Base-by-base conservation (phyloP, 1,284 basidiomycete genomes). In the Coniophora puteana region DNA sequence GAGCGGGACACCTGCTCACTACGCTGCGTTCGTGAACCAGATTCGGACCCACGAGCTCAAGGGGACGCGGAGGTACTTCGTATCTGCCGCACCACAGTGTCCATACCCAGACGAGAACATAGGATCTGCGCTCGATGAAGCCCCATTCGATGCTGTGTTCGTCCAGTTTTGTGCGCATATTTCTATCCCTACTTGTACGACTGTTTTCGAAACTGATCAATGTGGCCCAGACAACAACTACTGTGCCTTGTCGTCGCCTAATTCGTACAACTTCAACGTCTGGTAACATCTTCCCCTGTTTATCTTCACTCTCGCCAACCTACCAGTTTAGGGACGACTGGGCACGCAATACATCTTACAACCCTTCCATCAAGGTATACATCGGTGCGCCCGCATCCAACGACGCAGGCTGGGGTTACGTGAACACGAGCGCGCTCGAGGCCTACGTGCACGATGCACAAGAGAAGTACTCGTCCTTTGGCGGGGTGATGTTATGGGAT, bases 401-500 rank as follows among this genome's bases (percentile, higher is more conserved):
- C 36, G 66, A 67, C 4, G 76, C 78, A 13, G 77, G 78, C 2
- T 65, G 67, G 14, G 78, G 79, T 5, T 81, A 76, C 53, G 68
- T 74, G 26, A 51, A 59, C 25, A 63, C 71, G 25, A 51, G 47
- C 18, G 75, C 69, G 4, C 59, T 83, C 29, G 66, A 62, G 24
- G 67, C 43, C 43, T 74, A 76, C 33, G 67, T 76, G 17, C 58
- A 60, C 12, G 55, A 69, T 44, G 80, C 76, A 68, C 72, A 78
- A 17, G 65, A 72, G 27, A 76, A 69, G 38, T 83, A 79, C 67
- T 76, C 80, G 6, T 79, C 76, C 2, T 83, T 83, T 49, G 80
- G 80, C 22, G 80, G 80, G 13, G 73, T 82, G 6, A 83, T 83
- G 78, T 53, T 83, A 30, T 83, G 79, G 78, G 79, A 81, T 57